Percentiles rank a stretch among this genome's conserved stretches.
These are phyloP conservation scores for Cyberlindnera samutprakarnensis DNA, from an alignment of 805 yeast species.

Conservation along the genomic window DNA sequence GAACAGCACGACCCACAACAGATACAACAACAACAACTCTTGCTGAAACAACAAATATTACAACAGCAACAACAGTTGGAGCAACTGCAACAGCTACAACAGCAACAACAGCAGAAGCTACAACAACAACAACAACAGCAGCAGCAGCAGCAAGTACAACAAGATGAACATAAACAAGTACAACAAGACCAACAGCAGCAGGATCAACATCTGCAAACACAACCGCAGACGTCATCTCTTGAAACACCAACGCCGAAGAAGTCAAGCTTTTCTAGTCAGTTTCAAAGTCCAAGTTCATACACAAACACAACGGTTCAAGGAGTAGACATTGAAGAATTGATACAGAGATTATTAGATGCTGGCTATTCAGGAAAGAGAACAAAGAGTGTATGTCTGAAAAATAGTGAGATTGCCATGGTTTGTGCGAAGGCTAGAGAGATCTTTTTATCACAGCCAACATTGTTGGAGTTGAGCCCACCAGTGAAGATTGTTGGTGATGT, in stretches of 20 bases:
- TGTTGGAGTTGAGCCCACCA: conserved; percentile 79
- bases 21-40: neutral
- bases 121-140: conserved; percentile 2
- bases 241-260: conserved; percentile 24
- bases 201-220: no score
- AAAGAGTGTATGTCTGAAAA: conserved; percentile 80
- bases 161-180: neutral
- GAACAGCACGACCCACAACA: neutral
- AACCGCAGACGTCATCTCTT: no score
- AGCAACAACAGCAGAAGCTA: conserved; percentile 2
- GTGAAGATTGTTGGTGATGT: conserved; percentile 85
- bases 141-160: conserved; percentile 2
- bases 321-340: conserved; percentile 74
- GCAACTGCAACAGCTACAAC: no score
- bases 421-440: conserved; percentile 87
- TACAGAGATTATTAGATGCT: conserved; percentile 87
- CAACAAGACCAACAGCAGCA: no score
- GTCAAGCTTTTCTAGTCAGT: conserved; percentile 19
- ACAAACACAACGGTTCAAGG: conserved; percentile 16
- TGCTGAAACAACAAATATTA: no score
- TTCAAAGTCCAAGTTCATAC: conserved; percentile 17
- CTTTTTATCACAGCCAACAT: conserved; percentile 82
- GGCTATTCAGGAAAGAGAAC: conserved; percentile 95
- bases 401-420: conserved; percentile 79
- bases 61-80: no score